Conservation (phyloP, 2,329 filamentous ascomycete genomes). For the Thielaviopsis punctulata region DNA sequence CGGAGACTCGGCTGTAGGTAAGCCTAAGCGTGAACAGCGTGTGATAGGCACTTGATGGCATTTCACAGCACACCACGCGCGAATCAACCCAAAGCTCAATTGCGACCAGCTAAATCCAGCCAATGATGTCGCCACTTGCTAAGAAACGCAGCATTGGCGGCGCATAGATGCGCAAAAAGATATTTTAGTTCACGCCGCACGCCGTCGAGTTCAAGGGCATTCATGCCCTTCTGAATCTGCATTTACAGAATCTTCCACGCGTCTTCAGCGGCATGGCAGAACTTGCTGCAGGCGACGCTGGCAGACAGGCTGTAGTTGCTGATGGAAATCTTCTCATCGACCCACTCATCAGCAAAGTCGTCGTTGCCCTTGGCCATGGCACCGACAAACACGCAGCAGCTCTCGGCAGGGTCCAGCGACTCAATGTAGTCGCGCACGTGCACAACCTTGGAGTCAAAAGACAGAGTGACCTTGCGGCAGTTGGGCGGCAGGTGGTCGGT, state of each 20-base stretch:
- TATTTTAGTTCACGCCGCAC: background rate
- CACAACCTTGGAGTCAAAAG: slow-evolving; percentile 79
- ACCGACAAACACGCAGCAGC: slow-evolving; percentile 92
- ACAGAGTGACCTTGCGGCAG: slow-evolving; percentile 93
- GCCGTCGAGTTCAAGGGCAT: background rate
- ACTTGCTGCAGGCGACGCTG: slow-evolving; percentile 97
- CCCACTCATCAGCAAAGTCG: slow-evolving; percentile 84
- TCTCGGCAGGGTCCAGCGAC: slow-evolving; percentile 62
- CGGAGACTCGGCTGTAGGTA: background rate
- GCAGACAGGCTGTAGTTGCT: slow-evolving; percentile 96
- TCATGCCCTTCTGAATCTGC: background rate
- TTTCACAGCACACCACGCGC: background rate
- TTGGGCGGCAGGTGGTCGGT: slow-evolving; percentile 92
- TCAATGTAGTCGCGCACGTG: slow-evolving; percentile 81
- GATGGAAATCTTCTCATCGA: slow-evolving; percentile 95
- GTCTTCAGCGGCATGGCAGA: slow-evolving; percentile 96
- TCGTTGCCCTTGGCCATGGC: slow-evolving; percentile 97
- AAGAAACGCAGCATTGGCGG: background rate
- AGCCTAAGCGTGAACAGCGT: background rate
- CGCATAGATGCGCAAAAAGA: background rate
- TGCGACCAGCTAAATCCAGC: background rate
- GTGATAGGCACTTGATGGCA: background rate
- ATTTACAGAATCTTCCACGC: slow-evolving; percentile 78
- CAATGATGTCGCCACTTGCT: background rate
- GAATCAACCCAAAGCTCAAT: background rate